phyloP scores from a whole-genome alignment of 106 monocot genomes.

The Platanthera guangdongensis region DNA sequence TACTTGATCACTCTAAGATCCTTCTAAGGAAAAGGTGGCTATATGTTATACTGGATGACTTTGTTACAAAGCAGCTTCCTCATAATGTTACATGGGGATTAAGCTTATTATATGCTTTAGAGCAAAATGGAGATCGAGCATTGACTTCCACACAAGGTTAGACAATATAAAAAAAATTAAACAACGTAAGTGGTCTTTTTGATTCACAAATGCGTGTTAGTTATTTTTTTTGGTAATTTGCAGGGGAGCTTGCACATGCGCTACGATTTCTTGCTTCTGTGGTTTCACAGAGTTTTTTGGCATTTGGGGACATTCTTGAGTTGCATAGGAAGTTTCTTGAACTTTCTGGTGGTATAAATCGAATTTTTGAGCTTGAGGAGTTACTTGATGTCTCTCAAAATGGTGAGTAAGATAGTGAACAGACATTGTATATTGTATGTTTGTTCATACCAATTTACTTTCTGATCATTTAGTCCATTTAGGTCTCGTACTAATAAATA shows the following conservation, averaged over 20 bases:
- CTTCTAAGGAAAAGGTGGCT: constrained; percentile 80
- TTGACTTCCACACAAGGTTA: constrained; percentile 82
- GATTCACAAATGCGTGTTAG: background rate
- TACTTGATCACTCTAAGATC: constrained; percentile 65
- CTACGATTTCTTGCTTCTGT: constrained; percentile 92
- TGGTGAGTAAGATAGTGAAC: constrained; percentile 43
- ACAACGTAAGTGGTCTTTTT: background rate
- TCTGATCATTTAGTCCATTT: background rate
- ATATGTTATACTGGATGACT: constrained; percentile 91
- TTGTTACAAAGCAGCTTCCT: constrained; percentile 92
- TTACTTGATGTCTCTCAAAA: constrained; percentile 76
- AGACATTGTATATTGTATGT: background rate
- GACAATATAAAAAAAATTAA: background rate
- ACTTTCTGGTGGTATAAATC: constrained; percentile 91
- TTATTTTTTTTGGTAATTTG: constrained; percentile 12
- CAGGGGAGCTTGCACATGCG: constrained; percentile 95
- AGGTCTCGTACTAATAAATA: background rate
- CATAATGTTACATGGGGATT: constrained; percentile 99
- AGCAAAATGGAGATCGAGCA: constrained; percentile 90
- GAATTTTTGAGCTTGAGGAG: constrained; percentile 95
- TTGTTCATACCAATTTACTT: background rate
- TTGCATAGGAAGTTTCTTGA: constrained; percentile 82
- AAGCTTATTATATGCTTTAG: constrained; percentile 91
- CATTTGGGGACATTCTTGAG: constrained; percentile 99
- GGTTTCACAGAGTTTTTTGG: constrained; percentile 94